Base-by-base conservation (phyloP, 495 filamentous ascomycete species). In the Aspergillus mulundensis region DNA sequence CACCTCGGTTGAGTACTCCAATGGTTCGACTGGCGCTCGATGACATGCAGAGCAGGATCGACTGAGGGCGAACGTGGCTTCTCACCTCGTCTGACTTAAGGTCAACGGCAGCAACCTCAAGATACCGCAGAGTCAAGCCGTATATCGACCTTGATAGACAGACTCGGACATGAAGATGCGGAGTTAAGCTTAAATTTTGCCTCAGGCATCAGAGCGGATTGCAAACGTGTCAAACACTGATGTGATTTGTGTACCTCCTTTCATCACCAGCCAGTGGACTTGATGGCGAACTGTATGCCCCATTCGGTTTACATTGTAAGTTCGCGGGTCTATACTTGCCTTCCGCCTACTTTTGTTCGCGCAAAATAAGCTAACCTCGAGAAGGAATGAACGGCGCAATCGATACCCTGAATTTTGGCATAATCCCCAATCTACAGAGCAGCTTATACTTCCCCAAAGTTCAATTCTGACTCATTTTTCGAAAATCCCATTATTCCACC, bases 151-250 rank as follows among this genome's bases (percentile, higher is more conserved):
- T n/a, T n/a, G n/a, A 28, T 28, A 4, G 25, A 28, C 3, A 28
- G 4, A 8, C 25, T 28, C 25, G 25, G 25, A 28, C 25, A 4
- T 28, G 25, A 28, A 28, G 8, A 28, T n/a, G 25, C 25, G 25
- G 25, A 28, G 25, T 4, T 28, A 28, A 28, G 25, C 25, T 28
- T 3, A 8, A 28, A 3, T 3, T 4, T 8, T 4, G 25, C 25
- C 25, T 28, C 25, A 28, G 25, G 25, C 25, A 28, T 3, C 25
- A 28, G 7, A 32, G 2, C 8, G 5, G n/a, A n/a, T 8, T 40
- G 23, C 56, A 62, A 62, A 62, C 56, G 41, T 21, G 49, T 40
- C 60, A 62, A 62, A 62, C 56, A 55, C 38, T 46, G 45, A 41
- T 57, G 53, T 50, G 44, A 56, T 56, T 42, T 47, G 43, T 28